Conservation (phyloP, 2,329 filamentous ascomycete genomes). For the Anthostomella pinea region DNA sequence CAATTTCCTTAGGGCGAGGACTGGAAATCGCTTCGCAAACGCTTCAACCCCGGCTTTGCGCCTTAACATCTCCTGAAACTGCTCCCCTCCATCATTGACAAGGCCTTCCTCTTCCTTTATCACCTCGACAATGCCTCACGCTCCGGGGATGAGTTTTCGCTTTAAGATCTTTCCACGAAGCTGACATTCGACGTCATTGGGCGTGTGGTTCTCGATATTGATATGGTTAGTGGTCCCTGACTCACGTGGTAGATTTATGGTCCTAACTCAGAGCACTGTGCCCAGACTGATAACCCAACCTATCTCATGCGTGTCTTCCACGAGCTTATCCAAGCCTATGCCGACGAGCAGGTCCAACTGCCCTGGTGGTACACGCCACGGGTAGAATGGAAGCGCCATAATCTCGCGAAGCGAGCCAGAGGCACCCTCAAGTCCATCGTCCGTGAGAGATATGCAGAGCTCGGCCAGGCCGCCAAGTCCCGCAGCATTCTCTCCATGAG, state of each 20-base stretch:
- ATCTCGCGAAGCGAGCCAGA: constrained; percentile 18
- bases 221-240: constrained; percentile 3
- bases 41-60: constrained; percentile 12
- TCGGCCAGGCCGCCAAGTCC: constrained; percentile 8
- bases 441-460: constrained; percentile 19
- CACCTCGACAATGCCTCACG: constrained; percentile 7
- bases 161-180: constrained; percentile 10
- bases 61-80: constrained; percentile 15
- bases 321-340: constrained; percentile 23
- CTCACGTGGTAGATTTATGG: neutral
- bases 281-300: neutral
- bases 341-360: constrained; percentile 7
- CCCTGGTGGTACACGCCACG: constrained; percentile 14
- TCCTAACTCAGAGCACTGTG: neutral
- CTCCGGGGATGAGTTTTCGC: constrained; percentile 9
- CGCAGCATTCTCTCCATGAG: constrained; percentile 35
- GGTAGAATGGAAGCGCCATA: constrained; percentile 6
- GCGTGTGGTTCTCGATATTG: constrained; percentile 6
- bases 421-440: constrained; percentile 25
- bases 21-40: constrained; percentile 12
- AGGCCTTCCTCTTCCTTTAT: constrained; percentile 11
- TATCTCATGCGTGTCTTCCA: constrained; percentile 22
- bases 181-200: constrained; percentile 18
- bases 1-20: constrained; percentile 3
- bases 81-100: constrained; percentile 14